Evolutionary conservation across 768 basidiomycete genomes (phyloP).

Genomic region (Tylopilus sp.): DNA sequence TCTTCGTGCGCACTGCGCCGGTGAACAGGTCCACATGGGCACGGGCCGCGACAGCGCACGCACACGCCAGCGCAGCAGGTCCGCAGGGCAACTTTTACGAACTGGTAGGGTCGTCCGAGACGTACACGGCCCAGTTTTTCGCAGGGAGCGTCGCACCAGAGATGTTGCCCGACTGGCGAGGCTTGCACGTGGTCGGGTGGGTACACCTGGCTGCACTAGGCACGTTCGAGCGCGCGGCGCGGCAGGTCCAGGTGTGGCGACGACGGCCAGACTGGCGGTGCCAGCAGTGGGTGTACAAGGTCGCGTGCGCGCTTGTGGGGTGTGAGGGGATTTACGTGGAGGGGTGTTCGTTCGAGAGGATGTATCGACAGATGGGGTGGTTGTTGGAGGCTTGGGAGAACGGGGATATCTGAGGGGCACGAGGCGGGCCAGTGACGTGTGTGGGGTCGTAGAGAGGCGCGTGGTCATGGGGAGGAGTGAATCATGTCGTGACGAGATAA

Average conservation of each 20-base stretch:
- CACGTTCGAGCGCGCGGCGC: conserved; percentile 15
- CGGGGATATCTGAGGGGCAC: conserved; percentile 11
- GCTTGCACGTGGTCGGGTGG: conserved; percentile 24
- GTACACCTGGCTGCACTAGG: conserved; percentile 9
- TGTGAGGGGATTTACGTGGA: conserved; percentile 14
- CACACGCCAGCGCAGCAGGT: neutral
- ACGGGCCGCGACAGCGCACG: too few species aligned
- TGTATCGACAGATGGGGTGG: conserved; percentile 24
- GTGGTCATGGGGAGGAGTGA: too few species aligned
- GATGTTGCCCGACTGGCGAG: conserved; percentile 22
- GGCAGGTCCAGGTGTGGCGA: conserved; percentile 19
- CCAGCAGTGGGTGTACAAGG: conserved; percentile 29
- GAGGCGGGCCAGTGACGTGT: neutral
- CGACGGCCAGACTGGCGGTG: conserved; percentile 20
- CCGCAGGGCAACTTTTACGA: conserved; percentile 27
- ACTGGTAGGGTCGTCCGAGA: conserved; percentile 24
- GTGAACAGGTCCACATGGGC: too few species aligned
- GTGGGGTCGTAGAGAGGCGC: too few species aligned
- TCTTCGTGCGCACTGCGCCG: conserved; percentile 26
- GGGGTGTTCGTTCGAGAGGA: conserved; percentile 8
- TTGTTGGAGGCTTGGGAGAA: conserved; percentile 31
- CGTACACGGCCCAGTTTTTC: conserved; percentile 19
- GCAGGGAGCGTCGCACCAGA: conserved; percentile 5
- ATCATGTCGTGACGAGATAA: too few species aligned
- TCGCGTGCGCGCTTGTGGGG: conserved; percentile 4